Base-by-base conservation (phyloP, 345 rosid species). In the Salix koriyanagi region DNA sequence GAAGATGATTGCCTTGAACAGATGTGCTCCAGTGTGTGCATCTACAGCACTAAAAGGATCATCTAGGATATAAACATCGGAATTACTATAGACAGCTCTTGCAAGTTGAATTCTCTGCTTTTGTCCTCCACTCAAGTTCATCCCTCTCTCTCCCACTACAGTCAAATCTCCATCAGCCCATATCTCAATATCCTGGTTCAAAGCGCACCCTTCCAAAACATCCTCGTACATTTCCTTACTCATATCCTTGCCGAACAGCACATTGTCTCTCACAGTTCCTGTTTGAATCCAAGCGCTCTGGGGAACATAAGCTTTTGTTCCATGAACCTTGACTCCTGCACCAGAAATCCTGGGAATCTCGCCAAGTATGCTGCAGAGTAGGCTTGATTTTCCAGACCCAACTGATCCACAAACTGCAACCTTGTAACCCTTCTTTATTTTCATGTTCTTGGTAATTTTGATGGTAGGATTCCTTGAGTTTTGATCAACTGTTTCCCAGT, bases 221-320 rank as follows among this genome's bases (percentile, higher is more conserved):
- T 83, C 67, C 46, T 86, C 67, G 10, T 67, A 67, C 87, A 88
- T 83, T 21, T 81, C 77, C 85, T 79, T 81, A 23, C 28, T 25
- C 73, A 76, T 39, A 69, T 69, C 70, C 68, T 76, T 69, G 60
- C 97, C 97, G 48, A 91, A 91, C 81, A 87, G 18, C 61, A 94
- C 85, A 67, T 94, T 94, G 71, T 91, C 96, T 80, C 87, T 86
- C 15, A 90, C 81, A 26, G 85, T 91, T 23, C 96, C 88, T 0
- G 94, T 90, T 77, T 89, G 97, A 82, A 89, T 88, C 98, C 98
- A 94, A 56, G 96, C 88, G 46, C 91, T 87, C 78, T 92, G 94
- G 13, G 96, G 87, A 36, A 90, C 92, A 80, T 90, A 90, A 41
- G 96, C 93, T 82, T 84, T 85, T 42, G 75, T 86, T 41, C 91